phyloP scores from a whole-genome alignment of 306 rosid genomes.

The Hylodesmum podocarpum region DNA sequence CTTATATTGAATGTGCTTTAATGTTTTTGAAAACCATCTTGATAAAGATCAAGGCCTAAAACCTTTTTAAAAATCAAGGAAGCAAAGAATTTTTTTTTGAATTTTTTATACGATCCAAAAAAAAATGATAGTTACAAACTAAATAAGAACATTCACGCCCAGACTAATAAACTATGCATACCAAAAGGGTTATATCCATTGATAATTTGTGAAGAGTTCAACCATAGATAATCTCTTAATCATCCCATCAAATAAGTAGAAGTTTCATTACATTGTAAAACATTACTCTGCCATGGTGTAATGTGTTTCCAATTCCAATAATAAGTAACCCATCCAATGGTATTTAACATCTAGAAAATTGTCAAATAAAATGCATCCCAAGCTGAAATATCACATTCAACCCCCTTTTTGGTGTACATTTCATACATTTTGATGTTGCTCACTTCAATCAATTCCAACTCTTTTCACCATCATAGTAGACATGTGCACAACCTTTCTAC shows the following conservation, averaged over 20 bases:
- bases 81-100: too few relatives aligned
- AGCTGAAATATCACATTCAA: neutral
- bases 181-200: neutral
- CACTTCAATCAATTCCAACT: too few relatives aligned
- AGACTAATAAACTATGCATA: neutral
- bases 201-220: neutral
- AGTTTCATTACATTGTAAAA: neutral
- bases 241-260: neutral
- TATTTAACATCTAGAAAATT: neutral
- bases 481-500: too few relatives aligned
- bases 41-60: too few relatives aligned
- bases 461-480: too few relatives aligned
- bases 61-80: too few relatives aligned
- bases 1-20: too few relatives aligned
- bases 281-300: neutral
- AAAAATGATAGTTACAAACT: too few relatives aligned
- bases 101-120: too few relatives aligned
- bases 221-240: neutral
- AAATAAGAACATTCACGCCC: neutral
- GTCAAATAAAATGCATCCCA: neutral
- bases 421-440: too few relatives aligned
- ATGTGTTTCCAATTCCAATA: slow-evolving; percentile 1
- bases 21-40: too few relatives aligned
- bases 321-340: neutral
- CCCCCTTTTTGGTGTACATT: too few relatives aligned